Evolutionary conservation across 805 yeast species (phyloP).

Genomic region (Candida wancherniae): DNA sequence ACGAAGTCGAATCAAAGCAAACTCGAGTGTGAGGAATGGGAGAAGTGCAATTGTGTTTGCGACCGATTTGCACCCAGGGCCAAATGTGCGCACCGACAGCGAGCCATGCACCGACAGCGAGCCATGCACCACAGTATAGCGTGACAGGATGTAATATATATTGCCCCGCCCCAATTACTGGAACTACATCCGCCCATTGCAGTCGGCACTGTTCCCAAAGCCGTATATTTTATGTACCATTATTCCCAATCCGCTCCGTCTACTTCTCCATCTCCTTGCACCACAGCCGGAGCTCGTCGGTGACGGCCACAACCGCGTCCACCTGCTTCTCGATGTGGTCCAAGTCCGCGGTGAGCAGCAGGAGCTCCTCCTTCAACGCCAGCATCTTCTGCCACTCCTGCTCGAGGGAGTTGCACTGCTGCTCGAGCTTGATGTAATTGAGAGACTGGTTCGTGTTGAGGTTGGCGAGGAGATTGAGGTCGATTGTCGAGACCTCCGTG

Average conservation of each 20-base stretch:
- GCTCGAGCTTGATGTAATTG: constrained; percentile 43
- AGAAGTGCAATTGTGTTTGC: too few relatives aligned
- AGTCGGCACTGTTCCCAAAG: too few relatives aligned
- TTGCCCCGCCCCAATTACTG: too few relatives aligned
- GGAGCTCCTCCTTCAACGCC: constrained; percentile 22
- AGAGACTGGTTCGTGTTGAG: constrained; percentile 56
- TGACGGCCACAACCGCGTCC: constrained; percentile 38
- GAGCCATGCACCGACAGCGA: too few relatives aligned
- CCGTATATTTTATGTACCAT: too few relatives aligned
- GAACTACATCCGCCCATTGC: too few relatives aligned
- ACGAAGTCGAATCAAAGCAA: too few relatives aligned
- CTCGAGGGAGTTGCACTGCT: constrained; percentile 40
- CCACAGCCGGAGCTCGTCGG: constrained; percentile 10
- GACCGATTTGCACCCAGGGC: too few relatives aligned
- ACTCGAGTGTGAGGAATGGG: too few relatives aligned
- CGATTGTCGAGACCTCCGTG: constrained; percentile 37
- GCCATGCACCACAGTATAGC: too few relatives aligned
- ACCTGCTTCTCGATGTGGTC: constrained; percentile 32
- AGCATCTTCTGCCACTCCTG: constrained; percentile 31
- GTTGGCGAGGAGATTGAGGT: constrained; percentile 48
- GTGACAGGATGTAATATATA: too few relatives aligned
- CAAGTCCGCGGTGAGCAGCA: constrained; percentile 17
- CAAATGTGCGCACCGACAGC: too few relatives aligned
- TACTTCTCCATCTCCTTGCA: constrained; percentile 4
- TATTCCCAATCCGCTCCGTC: background rate